phyloP scores from a whole-genome alignment of 768 basidiomycete species.

The Coprinopsis strossmayeri region DNA sequence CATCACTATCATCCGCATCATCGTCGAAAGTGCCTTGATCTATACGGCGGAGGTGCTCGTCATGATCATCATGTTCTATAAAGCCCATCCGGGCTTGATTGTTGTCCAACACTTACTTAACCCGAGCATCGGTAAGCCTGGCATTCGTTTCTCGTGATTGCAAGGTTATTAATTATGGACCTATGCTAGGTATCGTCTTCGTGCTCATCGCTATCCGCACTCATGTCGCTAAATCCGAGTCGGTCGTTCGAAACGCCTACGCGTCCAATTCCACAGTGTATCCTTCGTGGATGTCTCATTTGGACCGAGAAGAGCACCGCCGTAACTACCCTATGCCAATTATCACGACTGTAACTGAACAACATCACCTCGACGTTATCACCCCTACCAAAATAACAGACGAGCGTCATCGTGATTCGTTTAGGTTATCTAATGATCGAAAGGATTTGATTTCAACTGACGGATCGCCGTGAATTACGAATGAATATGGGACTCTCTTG shows the following conservation, averaged over 20 bases:
- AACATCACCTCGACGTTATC: constrained; percentile 2
- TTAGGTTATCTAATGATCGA: background rate
- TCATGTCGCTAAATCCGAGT: constrained; percentile 17
- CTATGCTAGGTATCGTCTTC: constrained; percentile 24
- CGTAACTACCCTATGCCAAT: constrained; percentile 1
- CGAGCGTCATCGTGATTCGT: background rate
- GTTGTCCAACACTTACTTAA: constrained; percentile 22
- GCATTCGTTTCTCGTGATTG: background rate
- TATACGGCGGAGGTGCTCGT: constrained; percentile 23
- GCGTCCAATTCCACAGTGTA: constrained; percentile 1
- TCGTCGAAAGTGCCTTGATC: constrained; percentile 26
- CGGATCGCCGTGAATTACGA: background rate
- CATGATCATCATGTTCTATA: constrained; percentile 21
- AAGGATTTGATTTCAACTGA: background rate
- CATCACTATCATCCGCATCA: constrained; percentile 20
- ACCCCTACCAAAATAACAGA: background rate
- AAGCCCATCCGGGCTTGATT: constrained; percentile 18
- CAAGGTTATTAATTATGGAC: background rate
- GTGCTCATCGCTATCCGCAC: constrained; percentile 24
- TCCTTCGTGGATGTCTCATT: constrained; percentile 5
- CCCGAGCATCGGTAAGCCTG: constrained; percentile 22
- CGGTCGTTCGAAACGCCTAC: constrained; percentile 10
- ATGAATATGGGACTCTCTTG: no score
- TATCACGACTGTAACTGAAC: constrained; percentile 6
- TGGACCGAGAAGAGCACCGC: background rate